Percentiles rank a stretch among this genome's conserved stretches.
Conservation (phyloP, 176 grass and related monocot species). For the Urochloa ruziziensis region DNA sequence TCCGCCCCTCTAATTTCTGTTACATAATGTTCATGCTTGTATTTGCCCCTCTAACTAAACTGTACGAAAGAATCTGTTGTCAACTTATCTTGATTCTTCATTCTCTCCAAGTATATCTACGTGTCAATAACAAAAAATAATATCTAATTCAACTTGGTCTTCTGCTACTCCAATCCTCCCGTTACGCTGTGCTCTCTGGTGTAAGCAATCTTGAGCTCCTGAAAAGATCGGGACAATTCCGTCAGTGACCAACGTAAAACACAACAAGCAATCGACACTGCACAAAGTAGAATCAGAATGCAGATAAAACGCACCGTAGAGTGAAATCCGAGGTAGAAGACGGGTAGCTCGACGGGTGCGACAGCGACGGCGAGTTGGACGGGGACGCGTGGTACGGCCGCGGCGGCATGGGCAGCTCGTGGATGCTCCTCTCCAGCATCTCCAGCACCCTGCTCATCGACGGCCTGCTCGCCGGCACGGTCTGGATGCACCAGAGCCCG, state of each 20-base stretch:
- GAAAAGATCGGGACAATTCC: not conserved
- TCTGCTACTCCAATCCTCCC: not conserved
- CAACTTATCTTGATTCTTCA: not conserved
- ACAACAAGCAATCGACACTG: not conserved
- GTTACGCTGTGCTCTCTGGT: slow-evolving; percentile 11
- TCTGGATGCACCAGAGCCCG: slow-evolving; percentile 75
- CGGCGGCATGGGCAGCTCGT: slow-evolving; percentile 50
- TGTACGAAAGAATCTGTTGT: not conserved
- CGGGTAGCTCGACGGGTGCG: slow-evolving; percentile 30
- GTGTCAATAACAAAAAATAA: too few relatives aligned
- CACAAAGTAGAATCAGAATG: not conserved
- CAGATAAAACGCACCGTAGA: not conserved
- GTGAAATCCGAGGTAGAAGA: slow-evolving; percentile 34
- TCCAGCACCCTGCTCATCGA: slow-evolving; percentile 73
- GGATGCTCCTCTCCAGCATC: slow-evolving; percentile 55
- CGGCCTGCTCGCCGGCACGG: slow-evolving; percentile 44
- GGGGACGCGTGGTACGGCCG: slow-evolving; percentile 45
- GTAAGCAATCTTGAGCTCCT: slow-evolving; percentile 31
- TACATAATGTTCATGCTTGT: not conserved
- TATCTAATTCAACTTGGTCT: not conserved
- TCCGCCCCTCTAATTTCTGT: too few relatives aligned
- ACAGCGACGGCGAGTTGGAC: slow-evolving; percentile 17
- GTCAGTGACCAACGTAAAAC: not conserved
- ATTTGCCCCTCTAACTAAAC: not conserved
- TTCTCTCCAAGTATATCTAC: not conserved